Evolutionary conservation across 2,329 filamentous ascomycete species (phyloP).

Genomic region (Verticillium nubilum): DNA sequence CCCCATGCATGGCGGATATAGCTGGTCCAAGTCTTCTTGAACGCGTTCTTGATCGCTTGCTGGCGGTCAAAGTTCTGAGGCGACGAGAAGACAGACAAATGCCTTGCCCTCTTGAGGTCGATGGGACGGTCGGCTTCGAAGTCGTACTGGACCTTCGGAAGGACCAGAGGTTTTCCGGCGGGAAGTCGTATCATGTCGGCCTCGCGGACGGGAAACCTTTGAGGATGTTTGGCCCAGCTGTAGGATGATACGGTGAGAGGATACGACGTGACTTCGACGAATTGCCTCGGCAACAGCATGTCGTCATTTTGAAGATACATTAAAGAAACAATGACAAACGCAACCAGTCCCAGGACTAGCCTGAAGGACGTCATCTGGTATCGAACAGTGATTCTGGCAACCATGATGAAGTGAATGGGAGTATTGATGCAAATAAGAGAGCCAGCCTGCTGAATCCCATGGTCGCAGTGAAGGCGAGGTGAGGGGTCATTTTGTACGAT

Average conservation of each 20-base stretch:
- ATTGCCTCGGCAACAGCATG: neutral
- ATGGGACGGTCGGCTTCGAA: constrained; percentile 7
- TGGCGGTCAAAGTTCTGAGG: neutral
- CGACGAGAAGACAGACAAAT: neutral
- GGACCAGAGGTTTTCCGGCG: neutral
- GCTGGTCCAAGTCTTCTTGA: constrained; percentile 30
- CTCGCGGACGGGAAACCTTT: constrained; percentile 8
- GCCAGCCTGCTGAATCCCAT: neutral
- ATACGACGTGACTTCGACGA: neutral
- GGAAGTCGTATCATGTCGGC: constrained; percentile 13
- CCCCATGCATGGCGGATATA: constrained; percentile 40
- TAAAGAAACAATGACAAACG: neutral
- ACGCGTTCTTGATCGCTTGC: constrained; percentile 15
- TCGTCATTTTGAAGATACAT: neutral
- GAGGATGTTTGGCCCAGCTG: neutral
- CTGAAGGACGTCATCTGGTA: neutral
- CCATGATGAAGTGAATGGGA: neutral
- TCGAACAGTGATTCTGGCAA: neutral
- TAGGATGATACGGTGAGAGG: neutral
- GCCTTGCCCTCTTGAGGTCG: constrained; percentile 19
- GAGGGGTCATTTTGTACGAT: neutral
- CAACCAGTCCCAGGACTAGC: constrained; percentile 1
- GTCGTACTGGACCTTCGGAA: constrained; percentile 9
- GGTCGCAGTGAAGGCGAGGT: neutral
- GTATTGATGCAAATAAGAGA: neutral